Conservation (phyloP, 1,139 yeast species). For the Geotrichum citri-aurantii region DNA sequence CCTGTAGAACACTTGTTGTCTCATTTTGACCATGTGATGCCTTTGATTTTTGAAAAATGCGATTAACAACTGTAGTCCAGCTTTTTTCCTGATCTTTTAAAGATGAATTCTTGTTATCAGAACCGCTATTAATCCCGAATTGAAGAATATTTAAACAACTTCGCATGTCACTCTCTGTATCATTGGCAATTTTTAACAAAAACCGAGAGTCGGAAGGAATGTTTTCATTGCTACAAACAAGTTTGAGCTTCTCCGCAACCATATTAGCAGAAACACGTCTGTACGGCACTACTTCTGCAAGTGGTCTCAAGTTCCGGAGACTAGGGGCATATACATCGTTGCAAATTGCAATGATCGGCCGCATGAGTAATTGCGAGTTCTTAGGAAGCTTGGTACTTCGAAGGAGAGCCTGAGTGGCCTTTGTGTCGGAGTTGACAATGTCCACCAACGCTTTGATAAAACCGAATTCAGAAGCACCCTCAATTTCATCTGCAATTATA, state of each 20-base stretch:
- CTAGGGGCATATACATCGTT: slow-evolving; percentile 75
- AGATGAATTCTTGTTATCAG: neutral
- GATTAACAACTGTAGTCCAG: slow-evolving; percentile 27
- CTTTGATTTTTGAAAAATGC: slow-evolving; percentile 25
- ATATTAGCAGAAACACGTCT: slow-evolving; percentile 52
- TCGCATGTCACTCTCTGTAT: slow-evolving; percentile 79
- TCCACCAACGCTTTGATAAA: slow-evolving; percentile 65
- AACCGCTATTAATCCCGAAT: slow-evolving; percentile 42
- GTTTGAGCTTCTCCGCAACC: slow-evolving; percentile 44
- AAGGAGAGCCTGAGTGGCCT: slow-evolving; percentile 28
- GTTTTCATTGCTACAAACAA: slow-evolving; percentile 48
- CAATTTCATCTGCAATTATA: slow-evolving; percentile 82
- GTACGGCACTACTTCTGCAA: slow-evolving; percentile 66
- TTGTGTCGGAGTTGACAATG: slow-evolving; percentile 53
- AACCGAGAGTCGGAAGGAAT: slow-evolving; percentile 37
- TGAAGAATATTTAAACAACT: slow-evolving; percentile 82
- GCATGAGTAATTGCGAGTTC: slow-evolving; percentile 44
- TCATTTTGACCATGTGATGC: slow-evolving; percentile 3
- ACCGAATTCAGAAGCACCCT: slow-evolving; percentile 81
- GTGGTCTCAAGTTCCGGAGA: slow-evolving; percentile 65
- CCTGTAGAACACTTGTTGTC: slow-evolving; percentile 31
- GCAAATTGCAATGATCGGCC: slow-evolving; percentile 92
- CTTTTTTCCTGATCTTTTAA: slow-evolving; percentile 25
- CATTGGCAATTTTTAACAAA: slow-evolving; percentile 54
- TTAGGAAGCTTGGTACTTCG: slow-evolving; percentile 14